Evolutionary conservation across 176 grass and related monocot genomes (phyloP), one percentile per base, ranked within the genome.

Genomic region (Dactylis glomerata): DNA sequence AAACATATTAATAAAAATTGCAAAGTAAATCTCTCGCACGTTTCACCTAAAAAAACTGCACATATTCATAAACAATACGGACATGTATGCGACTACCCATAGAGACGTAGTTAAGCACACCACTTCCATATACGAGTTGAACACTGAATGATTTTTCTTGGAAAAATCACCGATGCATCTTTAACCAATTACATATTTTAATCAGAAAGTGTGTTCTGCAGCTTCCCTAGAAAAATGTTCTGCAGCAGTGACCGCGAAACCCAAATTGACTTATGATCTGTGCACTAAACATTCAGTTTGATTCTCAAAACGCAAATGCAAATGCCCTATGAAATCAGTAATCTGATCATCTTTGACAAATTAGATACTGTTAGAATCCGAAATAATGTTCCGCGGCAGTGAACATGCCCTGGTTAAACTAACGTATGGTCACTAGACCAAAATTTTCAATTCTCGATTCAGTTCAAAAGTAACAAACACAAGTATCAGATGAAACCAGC

Each of bases 51-150:
- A 55, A 55, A 2, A n/a, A 55, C 45, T 47, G 45, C 45, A 30
- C 5, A 55, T 33, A 52, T 83, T 82, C 81, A 61, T 62, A 45
- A 38, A 62, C 31, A 84, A 47, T 26, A 76, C 10, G 38, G 30
- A 46, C 16, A 75, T 15, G 46, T 30, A 66, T 5, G 14, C 69
- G 76, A 57, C 13, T 3, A 33, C 15, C 27, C 49, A 24, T 42
- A 67, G 34, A 55, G 17, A 22, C 11, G 64, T 36, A 33, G 16
- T 67, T 22, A 20, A 22, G 19, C 8, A 36, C 17, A 38, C 33
- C 10, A 22, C 20, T 68, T 38, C 65, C 33, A 36, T 38, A 3
- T 50, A 54, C 22, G 49, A 66, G 41, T 38, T 51, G 8, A 85
- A 65, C 8, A 84, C 3, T 47, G 14, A n/a, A 75, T 36, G 8